phyloP scores from a whole-genome alignment of 176 grass and related monocot genomes.

The Eleusine indica region DNA sequence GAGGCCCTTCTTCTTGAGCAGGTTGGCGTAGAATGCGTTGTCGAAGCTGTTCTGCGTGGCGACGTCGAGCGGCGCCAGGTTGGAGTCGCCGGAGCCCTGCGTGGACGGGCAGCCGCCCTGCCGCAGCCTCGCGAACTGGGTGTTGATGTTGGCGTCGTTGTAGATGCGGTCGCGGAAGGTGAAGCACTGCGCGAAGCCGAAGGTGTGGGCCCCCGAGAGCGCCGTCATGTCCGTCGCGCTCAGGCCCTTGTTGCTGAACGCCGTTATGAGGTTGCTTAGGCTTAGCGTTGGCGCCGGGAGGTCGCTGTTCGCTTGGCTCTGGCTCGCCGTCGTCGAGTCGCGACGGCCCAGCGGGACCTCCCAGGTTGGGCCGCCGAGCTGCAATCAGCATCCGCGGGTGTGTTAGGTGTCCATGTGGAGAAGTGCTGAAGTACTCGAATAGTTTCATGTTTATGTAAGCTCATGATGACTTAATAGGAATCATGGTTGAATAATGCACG shows the following conservation, averaged over 20 bases:
- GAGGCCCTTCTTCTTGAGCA: conserved; percentile 35
- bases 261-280: conserved; percentile 45
- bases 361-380: conserved; percentile 81
- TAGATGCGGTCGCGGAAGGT: conserved; percentile 69
- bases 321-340: conserved; percentile 67
- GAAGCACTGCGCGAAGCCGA: conserved; percentile 67
- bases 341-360: conserved; percentile 64
- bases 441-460: too few species aligned
- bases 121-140: conserved; percentile 46
- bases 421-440: too few species aligned
- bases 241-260: conserved; percentile 58
- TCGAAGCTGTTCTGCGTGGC: conserved; percentile 57
- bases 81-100: conserved; percentile 23
- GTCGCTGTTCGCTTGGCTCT: conserved; percentile 49
- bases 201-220: conserved; percentile 80
- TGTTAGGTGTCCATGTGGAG: too few species aligned
- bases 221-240: conserved; percentile 60
- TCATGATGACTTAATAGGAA: too few species aligned
- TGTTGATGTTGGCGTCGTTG: conserved; percentile 55
- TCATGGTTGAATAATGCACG: not conserved
- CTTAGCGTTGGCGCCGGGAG: conserved; percentile 39
- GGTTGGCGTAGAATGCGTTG: conserved; percentile 66
- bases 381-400: conserved; percentile 7
- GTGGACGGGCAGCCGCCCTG: conserved; percentile 35
- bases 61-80: conserved; percentile 53